phyloP scores from a whole-genome alignment of 129 eudicot species.

The Centaurea solstitialis region DNA sequence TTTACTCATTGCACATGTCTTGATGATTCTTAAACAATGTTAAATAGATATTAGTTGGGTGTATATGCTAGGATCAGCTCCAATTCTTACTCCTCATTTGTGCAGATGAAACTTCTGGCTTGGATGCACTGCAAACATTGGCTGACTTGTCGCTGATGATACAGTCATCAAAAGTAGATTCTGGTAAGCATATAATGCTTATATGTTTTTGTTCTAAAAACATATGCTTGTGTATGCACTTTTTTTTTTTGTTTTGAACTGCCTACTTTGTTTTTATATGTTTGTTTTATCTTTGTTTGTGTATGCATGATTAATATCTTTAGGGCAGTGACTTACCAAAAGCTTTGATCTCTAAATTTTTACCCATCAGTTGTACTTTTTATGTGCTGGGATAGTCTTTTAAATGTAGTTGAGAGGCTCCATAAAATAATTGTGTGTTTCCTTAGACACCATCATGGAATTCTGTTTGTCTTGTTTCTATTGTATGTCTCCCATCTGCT shows the following conservation, averaged over 20 bases:
- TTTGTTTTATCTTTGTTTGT: too few relatives aligned
- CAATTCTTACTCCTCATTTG: slow-evolving; percentile 7
- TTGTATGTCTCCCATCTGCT: background rate
- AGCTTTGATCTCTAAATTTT: background rate
- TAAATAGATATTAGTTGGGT: background rate
- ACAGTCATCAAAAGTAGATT: slow-evolving; percentile 32
- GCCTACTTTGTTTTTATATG: background rate
- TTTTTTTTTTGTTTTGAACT: background rate
- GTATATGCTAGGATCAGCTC: background rate
- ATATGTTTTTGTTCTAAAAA: background rate
- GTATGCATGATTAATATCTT: background rate
- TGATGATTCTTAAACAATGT: slow-evolving; percentile 5
- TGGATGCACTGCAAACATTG: slow-evolving; percentile 59
- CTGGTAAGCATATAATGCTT: slow-evolving; percentile 40
- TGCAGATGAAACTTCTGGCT: slow-evolving; percentile 49
- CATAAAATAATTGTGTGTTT: background rate
- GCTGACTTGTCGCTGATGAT: slow-evolving; percentile 54
- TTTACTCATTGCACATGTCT: slow-evolving; percentile 10
- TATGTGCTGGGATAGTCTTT: background rate
- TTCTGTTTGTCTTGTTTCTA: background rate
- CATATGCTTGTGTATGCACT: background rate
- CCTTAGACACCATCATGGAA: background rate
- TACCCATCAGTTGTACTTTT: background rate
- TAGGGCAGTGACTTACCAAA: background rate
- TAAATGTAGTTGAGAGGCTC: background rate